phyloP scores from a whole-genome alignment of 2,329 filamentous ascomycete species.

The Sclerotinia trifoliorum region DNA sequence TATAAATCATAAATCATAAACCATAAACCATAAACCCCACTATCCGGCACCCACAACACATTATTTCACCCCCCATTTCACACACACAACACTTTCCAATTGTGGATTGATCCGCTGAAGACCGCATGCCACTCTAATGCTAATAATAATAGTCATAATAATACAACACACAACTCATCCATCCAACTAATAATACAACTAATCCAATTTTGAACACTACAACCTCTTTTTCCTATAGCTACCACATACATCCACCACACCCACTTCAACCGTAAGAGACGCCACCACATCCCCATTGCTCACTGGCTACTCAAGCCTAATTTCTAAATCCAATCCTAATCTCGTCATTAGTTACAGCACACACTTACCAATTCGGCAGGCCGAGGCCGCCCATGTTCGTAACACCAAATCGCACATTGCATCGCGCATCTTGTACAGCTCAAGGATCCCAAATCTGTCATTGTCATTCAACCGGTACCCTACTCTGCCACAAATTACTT shows the following conservation, averaged over 20 bases:
- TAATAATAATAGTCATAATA: not conserved
- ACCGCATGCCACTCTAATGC: not conserved
- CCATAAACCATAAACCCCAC: not conserved
- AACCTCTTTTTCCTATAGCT: not conserved
- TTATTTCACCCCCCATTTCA: not conserved
- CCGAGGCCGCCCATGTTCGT: constrained; percentile 18
- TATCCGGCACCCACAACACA: not conserved
- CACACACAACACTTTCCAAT: not conserved
- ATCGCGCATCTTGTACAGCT: constrained; percentile 23
- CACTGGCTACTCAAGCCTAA: not conserved
- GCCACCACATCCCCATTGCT: constrained; percentile 7
- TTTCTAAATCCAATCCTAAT: not conserved
- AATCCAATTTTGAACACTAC: not conserved
- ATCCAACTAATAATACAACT: not conserved
- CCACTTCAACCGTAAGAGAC: not conserved
- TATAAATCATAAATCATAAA: no score
- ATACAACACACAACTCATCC: no score
- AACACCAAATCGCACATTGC: constrained; percentile 19
- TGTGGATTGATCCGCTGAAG: constrained; percentile 4
- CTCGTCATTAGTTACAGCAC: constrained; percentile 7
- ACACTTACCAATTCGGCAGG: constrained; percentile 10
- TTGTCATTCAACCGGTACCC: constrained; percentile 5
- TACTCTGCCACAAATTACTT: constrained; percentile 8
- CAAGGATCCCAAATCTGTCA: constrained; percentile 1
- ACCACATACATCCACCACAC: not conserved